phyloP scores from a whole-genome alignment of 2,329 filamentous ascomycete species.

The Aureobasidium sp. region DNA sequence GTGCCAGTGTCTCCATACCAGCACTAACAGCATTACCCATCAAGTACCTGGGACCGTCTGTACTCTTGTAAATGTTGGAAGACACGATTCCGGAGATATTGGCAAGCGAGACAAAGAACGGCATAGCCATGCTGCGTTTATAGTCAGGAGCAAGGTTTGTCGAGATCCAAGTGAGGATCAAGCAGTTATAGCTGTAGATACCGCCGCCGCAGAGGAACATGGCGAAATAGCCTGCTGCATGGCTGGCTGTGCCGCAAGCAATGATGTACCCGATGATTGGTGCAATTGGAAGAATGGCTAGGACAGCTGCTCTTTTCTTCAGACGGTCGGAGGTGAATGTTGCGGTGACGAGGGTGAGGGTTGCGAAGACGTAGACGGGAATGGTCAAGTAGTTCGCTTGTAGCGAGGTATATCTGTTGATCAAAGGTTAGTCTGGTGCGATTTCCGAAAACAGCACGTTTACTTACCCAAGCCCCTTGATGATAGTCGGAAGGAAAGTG shows the following conservation, averaged over 20 bases:
- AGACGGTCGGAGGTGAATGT: conserved; percentile 14
- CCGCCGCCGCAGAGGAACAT: conserved; percentile 27
- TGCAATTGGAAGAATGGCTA: conserved; percentile 24
- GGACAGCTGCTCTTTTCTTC: conserved; percentile 26
- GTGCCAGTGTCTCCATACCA: conserved; percentile 23
- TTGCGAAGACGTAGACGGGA: conserved; percentile 29
- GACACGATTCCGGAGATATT: conserved; percentile 27
- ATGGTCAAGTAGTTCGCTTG: conserved; percentile 32
- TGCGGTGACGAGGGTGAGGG: conserved; percentile 4
- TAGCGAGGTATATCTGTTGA: conserved; percentile 19
- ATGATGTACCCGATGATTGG: conserved; percentile 31
- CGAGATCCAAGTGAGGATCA: conserved; percentile 27
- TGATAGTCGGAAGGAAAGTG: conserved; percentile 32
- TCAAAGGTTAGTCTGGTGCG: background rate
- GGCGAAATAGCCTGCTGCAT: conserved; percentile 15
- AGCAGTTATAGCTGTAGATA: conserved; percentile 23
- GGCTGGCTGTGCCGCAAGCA: conserved; percentile 25
- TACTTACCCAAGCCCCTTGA: conserved; percentile 28
- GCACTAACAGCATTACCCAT: conserved; percentile 23
- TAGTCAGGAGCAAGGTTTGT: conserved; percentile 29
- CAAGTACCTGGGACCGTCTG: conserved; percentile 24
- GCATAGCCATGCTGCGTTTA: conserved; percentile 28
- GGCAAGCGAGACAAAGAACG: conserved; percentile 26
- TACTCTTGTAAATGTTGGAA: conserved; percentile 26
- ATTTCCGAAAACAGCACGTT: background rate